Percentiles rank a stretch among this genome's conserved stretches.
phyloP scores from a whole-genome alignment of 345 rosid genomes.

The Iberis pinnata region DNA sequence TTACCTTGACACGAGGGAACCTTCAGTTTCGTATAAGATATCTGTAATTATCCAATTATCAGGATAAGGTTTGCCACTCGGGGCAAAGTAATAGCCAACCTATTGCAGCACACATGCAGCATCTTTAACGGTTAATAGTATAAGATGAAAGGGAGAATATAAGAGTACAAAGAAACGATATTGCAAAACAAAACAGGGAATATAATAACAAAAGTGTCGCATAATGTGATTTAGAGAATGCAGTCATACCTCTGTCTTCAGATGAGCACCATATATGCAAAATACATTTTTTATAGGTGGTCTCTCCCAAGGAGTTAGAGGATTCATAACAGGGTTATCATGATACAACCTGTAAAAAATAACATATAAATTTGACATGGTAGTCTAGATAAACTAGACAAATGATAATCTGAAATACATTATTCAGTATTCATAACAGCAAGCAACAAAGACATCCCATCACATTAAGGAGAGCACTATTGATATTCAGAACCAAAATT shows the following conservation, averaged over 20 bases:
- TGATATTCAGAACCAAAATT: slow-evolving; percentile 1
- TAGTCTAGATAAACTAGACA: neutral
- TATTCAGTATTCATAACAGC: slow-evolving; percentile 2
- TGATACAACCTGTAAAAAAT: slow-evolving; percentile 77
- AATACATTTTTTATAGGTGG: slow-evolving; percentile 93
- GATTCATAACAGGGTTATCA: slow-evolving; percentile 80
- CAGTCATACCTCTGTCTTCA: slow-evolving; percentile 76
- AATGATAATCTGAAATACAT: neutral
- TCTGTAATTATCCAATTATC: slow-evolving; percentile 98
- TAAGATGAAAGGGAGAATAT: slow-evolving; percentile 10
- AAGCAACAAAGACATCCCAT: neutral
- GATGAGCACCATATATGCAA: slow-evolving; percentile 87
- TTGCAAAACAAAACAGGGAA: neutral
- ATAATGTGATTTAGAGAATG: slow-evolving; percentile 12
- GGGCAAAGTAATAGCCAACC: slow-evolving; percentile 97
- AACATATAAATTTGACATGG: slow-evolving; percentile 10
- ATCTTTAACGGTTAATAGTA: slow-evolving; percentile 1
- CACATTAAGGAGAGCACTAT: no score
- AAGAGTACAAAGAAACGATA: neutral
- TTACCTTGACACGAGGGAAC: slow-evolving; percentile 74
- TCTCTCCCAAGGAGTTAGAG: slow-evolving; percentile 97
- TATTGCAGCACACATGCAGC: slow-evolving; percentile 33
- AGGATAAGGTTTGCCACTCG: slow-evolving; percentile 98
- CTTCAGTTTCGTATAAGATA: slow-evolving; percentile 81
- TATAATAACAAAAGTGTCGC: slow-evolving; percentile 9